phyloP scores from a whole-genome alignment of 768 basidiomycete genomes.

The Antrodiella citrinella region DNA sequence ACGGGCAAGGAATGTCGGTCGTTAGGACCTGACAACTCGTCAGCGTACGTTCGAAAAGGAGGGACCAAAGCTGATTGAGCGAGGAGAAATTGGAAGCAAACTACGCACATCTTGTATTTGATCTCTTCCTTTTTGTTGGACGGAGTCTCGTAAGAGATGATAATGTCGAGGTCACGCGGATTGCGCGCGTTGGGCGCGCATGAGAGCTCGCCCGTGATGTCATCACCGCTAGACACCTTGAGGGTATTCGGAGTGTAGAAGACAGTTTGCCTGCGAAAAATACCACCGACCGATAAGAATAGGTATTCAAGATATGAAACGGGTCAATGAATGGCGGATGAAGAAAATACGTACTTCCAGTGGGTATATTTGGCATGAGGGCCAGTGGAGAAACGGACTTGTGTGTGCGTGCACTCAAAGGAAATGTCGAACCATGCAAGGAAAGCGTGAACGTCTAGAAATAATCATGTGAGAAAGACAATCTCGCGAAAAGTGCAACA shows the following conservation, averaged over 20 bases:
- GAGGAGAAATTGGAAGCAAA: constrained; percentile 19
- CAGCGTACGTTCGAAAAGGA: constrained; percentile 38
- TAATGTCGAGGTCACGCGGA: constrained; percentile 92
- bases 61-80: constrained; percentile 5
- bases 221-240: constrained; percentile 61
- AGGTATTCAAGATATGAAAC: neutral
- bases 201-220: constrained; percentile 59
- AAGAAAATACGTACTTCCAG: constrained; percentile 69
- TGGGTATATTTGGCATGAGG: constrained; percentile 96
- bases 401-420: constrained; percentile 94
- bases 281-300: constrained; percentile 3
- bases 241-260: constrained; percentile 88
- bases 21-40: constrained; percentile 73
- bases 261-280: constrained; percentile 74
- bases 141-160: constrained; percentile 49
- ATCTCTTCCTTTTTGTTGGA: constrained; percentile 20
- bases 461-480: neutral
- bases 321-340: neutral
- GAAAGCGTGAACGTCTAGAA: constrained; percentile 89
- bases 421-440: constrained; percentile 98
- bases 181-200: constrained; percentile 91
- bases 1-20: neutral
- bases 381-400: constrained; percentile 92
- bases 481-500: neutral
- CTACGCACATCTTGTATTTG: constrained; percentile 83